Evolutionary conservation across 2,329 filamentous ascomycete species (phyloP).

Genomic region (Fusarium sp.): DNA sequence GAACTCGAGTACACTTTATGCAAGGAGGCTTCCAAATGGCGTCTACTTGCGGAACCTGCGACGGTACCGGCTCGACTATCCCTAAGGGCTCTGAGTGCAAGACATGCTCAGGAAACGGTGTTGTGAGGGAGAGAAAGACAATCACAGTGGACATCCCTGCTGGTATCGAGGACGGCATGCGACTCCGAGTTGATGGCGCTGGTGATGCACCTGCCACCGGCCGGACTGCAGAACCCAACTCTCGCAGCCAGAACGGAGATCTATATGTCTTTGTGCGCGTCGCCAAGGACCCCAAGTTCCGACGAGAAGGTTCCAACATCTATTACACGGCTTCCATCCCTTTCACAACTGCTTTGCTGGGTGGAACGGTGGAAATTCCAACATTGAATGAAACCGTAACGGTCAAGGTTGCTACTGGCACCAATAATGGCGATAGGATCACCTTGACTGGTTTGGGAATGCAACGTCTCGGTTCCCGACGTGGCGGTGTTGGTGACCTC

Average conservation of each 20-base stretch:
- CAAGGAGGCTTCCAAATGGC: conserved; percentile 97
- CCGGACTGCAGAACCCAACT: conserved; percentile 73
- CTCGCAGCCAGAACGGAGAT: conserved; percentile 82
- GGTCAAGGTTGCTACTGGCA: conserved; percentile 92
- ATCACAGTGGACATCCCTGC: conserved; percentile 93
- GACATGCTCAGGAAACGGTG: conserved; percentile 85
- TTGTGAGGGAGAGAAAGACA: conserved; percentile 85
- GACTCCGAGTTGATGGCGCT: conserved; percentile 85
- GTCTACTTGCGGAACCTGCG: conserved; percentile 86
- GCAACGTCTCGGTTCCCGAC: conserved; percentile 82
- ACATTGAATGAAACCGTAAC: conserved; percentile 93
- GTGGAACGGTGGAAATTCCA: conserved; percentile 90
- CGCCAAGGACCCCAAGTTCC: conserved; percentile 91
- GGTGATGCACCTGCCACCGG: conserved; percentile 90
- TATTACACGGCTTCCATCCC: conserved; percentile 93
- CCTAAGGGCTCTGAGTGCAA: conserved; percentile 87
- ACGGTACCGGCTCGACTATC: conserved; percentile 81
- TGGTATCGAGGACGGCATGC: conserved; percentile 97
- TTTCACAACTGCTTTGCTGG: conserved; percentile 91
- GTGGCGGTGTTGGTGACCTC: conserved; percentile 82
- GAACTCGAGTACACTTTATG: conserved; percentile 89
- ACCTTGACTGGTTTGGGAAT: conserved; percentile 94
- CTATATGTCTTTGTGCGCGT: conserved; percentile 93
- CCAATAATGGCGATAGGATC: conserved; percentile 91
- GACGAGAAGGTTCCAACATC: conserved; percentile 88